A percentile compares a stretch with the other conserved stretches of the same genome.
Conservation (phyloP, 176 grass and related monocot species). For the Elaeis guineensis region DNA sequence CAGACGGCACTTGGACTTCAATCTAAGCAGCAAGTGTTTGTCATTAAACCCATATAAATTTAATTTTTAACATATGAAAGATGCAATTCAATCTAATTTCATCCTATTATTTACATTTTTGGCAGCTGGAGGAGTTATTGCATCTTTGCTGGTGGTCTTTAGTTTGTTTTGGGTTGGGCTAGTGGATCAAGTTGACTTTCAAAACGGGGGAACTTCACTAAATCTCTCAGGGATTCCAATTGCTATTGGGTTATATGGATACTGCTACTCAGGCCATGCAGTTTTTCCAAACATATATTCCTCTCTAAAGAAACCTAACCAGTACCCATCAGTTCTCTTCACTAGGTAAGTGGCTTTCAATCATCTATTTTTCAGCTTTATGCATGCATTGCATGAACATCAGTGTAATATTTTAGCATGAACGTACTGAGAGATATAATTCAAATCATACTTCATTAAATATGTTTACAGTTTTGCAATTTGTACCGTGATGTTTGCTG, state of each 20-base stretch:
- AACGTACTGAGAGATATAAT: not conserved
- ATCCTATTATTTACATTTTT: not conserved
- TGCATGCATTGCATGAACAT: no score
- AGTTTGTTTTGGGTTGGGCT: conserved; percentile 76
- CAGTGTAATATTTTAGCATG: no score
- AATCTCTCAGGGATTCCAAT: conserved; percentile 76
- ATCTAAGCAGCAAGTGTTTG: no score
- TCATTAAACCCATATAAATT: no score
- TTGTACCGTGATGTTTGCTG: conserved; percentile 56
- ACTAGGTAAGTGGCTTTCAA: conserved; percentile 41
- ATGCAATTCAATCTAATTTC: no score
- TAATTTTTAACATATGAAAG: no score
- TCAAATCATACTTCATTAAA: conserved; percentile 3
- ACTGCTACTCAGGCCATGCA: conserved; percentile 82
- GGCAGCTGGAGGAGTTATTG: conserved; percentile 86
- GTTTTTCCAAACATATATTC: conserved; percentile 98
- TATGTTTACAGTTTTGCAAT: conserved; percentile 47
- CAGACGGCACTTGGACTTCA: no score
- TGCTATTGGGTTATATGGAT: conserved; percentile 83
- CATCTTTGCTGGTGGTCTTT: conserved; percentile 62
- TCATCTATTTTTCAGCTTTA: no score
- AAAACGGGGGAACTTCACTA: conserved; percentile 42
- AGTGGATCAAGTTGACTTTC: conserved; percentile 73
- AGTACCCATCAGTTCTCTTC: conserved; percentile 59
- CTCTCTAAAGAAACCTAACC: conserved; percentile 71